Base-by-base conservation (phyloP, 83 land plant species). In the Diphasiastrum complanatum region DNA sequence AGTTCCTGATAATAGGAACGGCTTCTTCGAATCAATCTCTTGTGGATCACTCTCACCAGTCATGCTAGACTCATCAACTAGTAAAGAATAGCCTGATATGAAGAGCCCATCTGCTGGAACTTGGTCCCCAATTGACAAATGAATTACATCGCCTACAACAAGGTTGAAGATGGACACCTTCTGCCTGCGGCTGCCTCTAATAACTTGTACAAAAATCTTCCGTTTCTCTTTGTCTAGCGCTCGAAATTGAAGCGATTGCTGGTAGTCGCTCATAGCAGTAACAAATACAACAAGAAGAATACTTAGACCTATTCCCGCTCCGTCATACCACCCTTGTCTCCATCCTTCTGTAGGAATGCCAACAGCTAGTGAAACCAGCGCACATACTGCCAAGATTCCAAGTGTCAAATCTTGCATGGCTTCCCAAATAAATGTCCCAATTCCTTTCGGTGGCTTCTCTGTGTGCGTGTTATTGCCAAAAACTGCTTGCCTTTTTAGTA, bases 361-460 rank as follows among this genome's bases (percentile, higher is more conserved):
- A 51, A 87, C 81, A 25, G 73, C 75, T 51, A 87, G 64, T 37
- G 92, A 87, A 1, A 87, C 76, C 52, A 81, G 62, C 22, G 92
- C 85, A 65, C 92, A 87, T 1, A 79, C 69, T 26, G 68, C 89
- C 36, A 87, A 78, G 30, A 84, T 79, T 63, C 81, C 76, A 18
- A 87, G 79, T n/a, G 92, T 87, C 71, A 70, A 77, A 61, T 87
- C 92, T 19, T 87, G 88, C 69, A 87, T 78, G 29, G 92, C 83
- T 66, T 87, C 92, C 85, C 83, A 84, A 5, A 87, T 85, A 79
- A 79, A 87, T 6, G 74, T 70, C 79, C 73, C 83, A 65, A 87
- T 84, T 43, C 89, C 66, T 27, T 60, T 60, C 10, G 59, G 59
- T 11, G 63, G 63, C 59, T 60, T 49, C 52, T 49, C n/a, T n/a